Base-by-base conservation (phyloP, 1,139 yeast genomes). In the Candida glucosophila region DNA sequence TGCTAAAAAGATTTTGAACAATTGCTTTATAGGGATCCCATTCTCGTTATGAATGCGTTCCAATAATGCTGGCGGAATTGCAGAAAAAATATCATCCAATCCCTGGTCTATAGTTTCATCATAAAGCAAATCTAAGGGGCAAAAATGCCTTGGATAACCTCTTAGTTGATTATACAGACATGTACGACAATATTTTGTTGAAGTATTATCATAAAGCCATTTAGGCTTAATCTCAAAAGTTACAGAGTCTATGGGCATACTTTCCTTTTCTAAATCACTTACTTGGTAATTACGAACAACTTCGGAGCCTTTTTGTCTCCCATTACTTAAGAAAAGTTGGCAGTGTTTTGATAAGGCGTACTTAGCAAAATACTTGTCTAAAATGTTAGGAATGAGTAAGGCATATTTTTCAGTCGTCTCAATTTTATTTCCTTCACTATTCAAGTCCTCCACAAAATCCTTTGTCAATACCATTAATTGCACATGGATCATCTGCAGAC, bases 221-320 rank as follows among this genome's bases (percentile, higher is more conserved):
- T 64, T 64, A 5, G 71, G 71, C 34, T 64, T 64, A 34, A 64
- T 45, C 36, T 64, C 70, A 28, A 64, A 47, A 4, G 60, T 54
- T 4, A 59, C 53, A 13, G 59, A 49, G 26, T 43, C 39, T 30
- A 9, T 39, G 29, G 4, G 30, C 9, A 4, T 19, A 23, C 9
- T 15, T 13, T 10, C 10, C 13, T 17, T 17, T 6, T 12, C 19
- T 5, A 21, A 5, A 7, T 23, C 20, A 16, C n/a, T 7, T 7
- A 12, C 10, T 5, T 22, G 19, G 7, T 19, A 11, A 12, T 12
- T 12, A n/a, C n/a, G n/a, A n/a, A n/a, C n/a, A n/a, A n/a, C n/a
- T n/a, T 12, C 14, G 12, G 25, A 15, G 13, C n/a, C 18, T 16
- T 22, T 27, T n/a, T n/a, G n/a, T n/a, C n/a, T n/a, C n/a, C n/a